These are phyloP conservation scores for Venustampulla echinocandica DNA, from an alignment of 495 filamentous ascomycete species.

Conservation along the genomic window DNA sequence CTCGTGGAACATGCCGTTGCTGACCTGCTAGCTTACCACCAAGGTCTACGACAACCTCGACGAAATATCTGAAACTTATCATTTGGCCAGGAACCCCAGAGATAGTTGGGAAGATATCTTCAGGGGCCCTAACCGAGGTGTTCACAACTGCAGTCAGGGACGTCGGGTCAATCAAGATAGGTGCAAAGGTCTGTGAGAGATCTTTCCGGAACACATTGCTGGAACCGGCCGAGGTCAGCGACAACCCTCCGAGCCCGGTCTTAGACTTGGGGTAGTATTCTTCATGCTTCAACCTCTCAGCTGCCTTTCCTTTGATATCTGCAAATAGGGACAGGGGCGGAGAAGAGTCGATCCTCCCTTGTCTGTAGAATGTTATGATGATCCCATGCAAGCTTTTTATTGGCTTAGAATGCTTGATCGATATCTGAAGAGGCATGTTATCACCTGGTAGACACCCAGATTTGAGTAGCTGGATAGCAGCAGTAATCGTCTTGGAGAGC, in stretches of 20 bases:
- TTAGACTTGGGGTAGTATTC: slow-evolving; percentile 70
- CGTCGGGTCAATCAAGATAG: slow-evolving; percentile 73
- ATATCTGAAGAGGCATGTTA: slow-evolving; percentile 66
- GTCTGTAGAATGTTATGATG: slow-evolving; percentile 85
- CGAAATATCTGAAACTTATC: slow-evolving; percentile 88
- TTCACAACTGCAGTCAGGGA: slow-evolving; percentile 70
- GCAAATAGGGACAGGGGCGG: slow-evolving; percentile 52
- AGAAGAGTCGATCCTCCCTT: slow-evolving; percentile 84
- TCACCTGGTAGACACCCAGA: slow-evolving; percentile 85
- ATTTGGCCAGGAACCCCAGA: slow-evolving; percentile 78
- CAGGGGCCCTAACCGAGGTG: slow-evolving; percentile 74
- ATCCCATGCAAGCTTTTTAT: slow-evolving; percentile 87
- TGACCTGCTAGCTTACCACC: slow-evolving; percentile 73
- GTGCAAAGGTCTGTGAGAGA: slow-evolving; percentile 74
- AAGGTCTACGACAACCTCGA: slow-evolving; percentile 86
- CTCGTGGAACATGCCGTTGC: slow-evolving; percentile 52
- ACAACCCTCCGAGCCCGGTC: slow-evolving; percentile 70
- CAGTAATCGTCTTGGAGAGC: slow-evolving; percentile 63
- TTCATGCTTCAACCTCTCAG: slow-evolving; percentile 55
- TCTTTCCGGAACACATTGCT: slow-evolving; percentile 91
- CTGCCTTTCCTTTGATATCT: slow-evolving; percentile 52
- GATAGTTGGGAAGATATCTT: slow-evolving; percentile 89
- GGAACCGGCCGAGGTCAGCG: slow-evolving; percentile 69
- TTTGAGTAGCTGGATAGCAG: slow-evolving; percentile 73
- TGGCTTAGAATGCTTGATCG: slow-evolving; percentile 74